Evolutionary conservation across 2,329 filamentous ascomycete genomes (phyloP), one percentile per base, ranked within the genome.

Genomic region (Penicillium polonicum): DNA sequence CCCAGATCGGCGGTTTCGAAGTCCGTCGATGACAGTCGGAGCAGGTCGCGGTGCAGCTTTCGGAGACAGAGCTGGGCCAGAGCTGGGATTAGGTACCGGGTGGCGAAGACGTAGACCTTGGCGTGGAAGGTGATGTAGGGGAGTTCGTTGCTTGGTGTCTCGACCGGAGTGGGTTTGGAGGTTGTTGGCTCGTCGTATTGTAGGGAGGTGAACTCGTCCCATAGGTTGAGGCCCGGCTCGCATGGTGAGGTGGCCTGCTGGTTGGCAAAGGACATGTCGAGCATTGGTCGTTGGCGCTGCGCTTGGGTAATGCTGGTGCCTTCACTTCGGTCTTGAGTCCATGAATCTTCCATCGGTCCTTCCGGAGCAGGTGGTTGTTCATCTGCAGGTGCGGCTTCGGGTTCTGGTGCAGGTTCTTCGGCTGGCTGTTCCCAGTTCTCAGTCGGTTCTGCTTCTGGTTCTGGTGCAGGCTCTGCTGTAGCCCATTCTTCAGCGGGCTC

Each of bases 91-190:
- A 77, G 64, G 62, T 75, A 78, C 48, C 72, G 72, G 2, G 73
- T 74, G n/a, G 75, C 74, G 54, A 77, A 77, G 57, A 76, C 72
- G 59, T 78, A 77, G 45, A 78, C 58, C 64, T 78, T 77, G n/a
- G 75, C 75, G 42, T 78, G 75, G 63, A 76, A 77, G 39, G 75
- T 68, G 29, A 77, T 68, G 55, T 77, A 76, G 4, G 74, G 74
- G 13, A 73, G 65, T 15, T 70, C 69, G 17, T 65, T 46, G 21
- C 29, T 59, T 2, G 54, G 44, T 12, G 50, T 44, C 48, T 49
- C 55, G 55, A 55, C 38, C 48, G 59, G 17, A 44, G 60, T 33
- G 39, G 58, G 41, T 49, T 60, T 49, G 52, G 50, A 15, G 55
- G 48, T 17, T 55, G 53, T 13, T 59, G 58, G 45, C 44, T 57